phyloP scores from a whole-genome alignment of 2,329 filamentous ascomycete species.

The Trichoderma citrinoviride region DNA sequence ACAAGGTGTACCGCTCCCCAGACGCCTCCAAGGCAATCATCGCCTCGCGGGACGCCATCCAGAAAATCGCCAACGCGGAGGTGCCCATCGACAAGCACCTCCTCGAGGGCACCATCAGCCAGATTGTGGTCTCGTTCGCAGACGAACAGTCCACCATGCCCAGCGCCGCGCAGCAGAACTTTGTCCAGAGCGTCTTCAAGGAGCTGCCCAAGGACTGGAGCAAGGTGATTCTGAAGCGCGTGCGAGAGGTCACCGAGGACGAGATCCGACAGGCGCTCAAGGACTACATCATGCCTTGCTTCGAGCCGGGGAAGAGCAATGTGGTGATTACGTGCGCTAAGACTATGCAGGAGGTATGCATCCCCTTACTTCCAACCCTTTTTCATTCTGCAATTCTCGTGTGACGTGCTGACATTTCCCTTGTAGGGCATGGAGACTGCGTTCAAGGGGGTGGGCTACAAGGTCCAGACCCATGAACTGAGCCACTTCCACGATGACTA shows the following conservation, averaged over 20 bases:
- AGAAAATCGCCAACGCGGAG: conserved; percentile 69
- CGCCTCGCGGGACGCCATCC: conserved; percentile 71
- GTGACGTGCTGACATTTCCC: conserved; percentile 1
- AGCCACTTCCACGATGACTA: conserved; percentile 88
- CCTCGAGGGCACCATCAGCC: conserved; percentile 85
- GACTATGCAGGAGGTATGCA: conserved; percentile 71
- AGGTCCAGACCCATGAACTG: conserved; percentile 69
- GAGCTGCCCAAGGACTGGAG: conserved; percentile 75
- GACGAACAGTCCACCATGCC: conserved; percentile 86
- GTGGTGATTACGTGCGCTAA: conserved; percentile 85
- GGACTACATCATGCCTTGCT: conserved; percentile 74
- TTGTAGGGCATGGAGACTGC: conserved; percentile 69
- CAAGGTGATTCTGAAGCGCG: conserved; percentile 70
- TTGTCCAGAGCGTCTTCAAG: conserved; percentile 75
- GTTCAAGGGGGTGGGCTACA: conserved; percentile 74
- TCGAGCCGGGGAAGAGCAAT: conserved; percentile 76
- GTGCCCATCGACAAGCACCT: conserved; percentile 74
- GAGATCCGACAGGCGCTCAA: conserved; percentile 73
- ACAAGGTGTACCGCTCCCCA: conserved; percentile 85
- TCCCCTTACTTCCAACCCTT: background rate
- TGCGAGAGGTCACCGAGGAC: conserved; percentile 71
- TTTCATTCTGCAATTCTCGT: background rate
- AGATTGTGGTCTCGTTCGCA: conserved; percentile 81
- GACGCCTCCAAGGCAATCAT: conserved; percentile 83
- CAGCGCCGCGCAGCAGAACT: conserved; percentile 77